Base-by-base conservation (phyloP, 2,329 filamentous ascomycete genomes). In the Sclerotiophoma versabilis region DNA sequence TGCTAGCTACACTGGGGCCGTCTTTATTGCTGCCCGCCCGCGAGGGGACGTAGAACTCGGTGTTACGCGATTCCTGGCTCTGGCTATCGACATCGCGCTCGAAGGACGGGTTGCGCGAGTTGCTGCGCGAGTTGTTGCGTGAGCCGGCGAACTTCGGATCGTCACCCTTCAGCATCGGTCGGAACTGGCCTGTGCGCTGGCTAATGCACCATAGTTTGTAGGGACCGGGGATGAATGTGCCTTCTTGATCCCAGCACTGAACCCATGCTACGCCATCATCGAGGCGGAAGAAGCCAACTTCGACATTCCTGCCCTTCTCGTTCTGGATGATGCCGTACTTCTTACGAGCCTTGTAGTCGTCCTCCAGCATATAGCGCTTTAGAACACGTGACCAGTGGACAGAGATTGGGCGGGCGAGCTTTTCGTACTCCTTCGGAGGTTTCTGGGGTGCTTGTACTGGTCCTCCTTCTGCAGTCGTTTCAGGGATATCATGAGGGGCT, bases 181-280 rank as follows among this genome's bases (percentile, higher is more conserved):
- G 67, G 58, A 76, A 76, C 10, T 63, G 54, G n/a, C 67, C 59
- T 34, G 74, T 76, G 45, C 74, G 70, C 29, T 72, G 54, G 53
- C 81, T 80, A 38, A 79, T 70, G 57, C 73, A 76, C 79, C 79
- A 82, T 39, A 79, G 77, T 48, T 78, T 77, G 61, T 81, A 82
- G 7, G 79, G 79, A 1, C 79, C 80, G 4, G 78, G 78, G 36
- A 82, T 77, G 65, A 82, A 82, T n/a, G 71, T 74, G 48, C 79
- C 80, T 33, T 80, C 68, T 19, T 75, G 70, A 60, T 82, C 79
- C 79, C 79, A 82, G 57, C 77, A 80, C 32, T 79, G 74, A 30
- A 82, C 79, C 79, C 79, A 82, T 47, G 77, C 75, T 38, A 77
- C 64, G 29, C 76, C 79, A 42, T 82, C 77, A 50, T 82, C 80